Evolutionary conservation across 768 basidiomycete species (phyloP).

Genomic region (Lenzites betulinus): DNA sequence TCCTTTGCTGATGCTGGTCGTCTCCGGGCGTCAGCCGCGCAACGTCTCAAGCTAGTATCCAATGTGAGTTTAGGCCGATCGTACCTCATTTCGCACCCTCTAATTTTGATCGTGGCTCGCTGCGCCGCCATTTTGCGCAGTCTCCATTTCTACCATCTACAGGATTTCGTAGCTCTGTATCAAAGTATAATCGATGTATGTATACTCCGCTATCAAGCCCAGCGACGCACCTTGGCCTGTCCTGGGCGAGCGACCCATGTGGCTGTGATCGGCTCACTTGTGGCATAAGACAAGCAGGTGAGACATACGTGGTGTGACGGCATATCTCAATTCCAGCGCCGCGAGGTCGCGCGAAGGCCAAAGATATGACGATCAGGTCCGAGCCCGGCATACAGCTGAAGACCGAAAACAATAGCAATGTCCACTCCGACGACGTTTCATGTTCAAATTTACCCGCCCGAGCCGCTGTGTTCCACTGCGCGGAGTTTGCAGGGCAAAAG

Average conservation of each 20-base stretch:
- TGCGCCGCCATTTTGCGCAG: not conserved
- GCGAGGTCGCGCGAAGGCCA: not conserved
- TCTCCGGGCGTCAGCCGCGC: not conserved
- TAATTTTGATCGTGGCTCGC: constrained; percentile 4
- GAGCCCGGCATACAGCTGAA: not conserved
- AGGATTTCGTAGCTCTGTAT: constrained; percentile 9
- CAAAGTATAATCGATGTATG: constrained; percentile 14
- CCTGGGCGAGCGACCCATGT: not conserved
- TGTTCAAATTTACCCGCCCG: not conserved
- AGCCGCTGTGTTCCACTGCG: not conserved
- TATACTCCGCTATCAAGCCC: constrained; percentile 7
- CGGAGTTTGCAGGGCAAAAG: not conserved
- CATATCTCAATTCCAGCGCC: not conserved
- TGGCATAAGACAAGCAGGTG: not conserved
- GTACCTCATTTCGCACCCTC: not conserved
- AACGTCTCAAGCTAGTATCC: not conserved
- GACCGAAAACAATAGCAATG: not conserved
- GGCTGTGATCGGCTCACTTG: not conserved
- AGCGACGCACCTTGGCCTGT: no score
- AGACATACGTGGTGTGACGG: not conserved
- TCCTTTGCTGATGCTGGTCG: not conserved
- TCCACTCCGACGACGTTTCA: not conserved
- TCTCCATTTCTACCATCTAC: not conserved
- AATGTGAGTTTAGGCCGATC: constrained; percentile 6
- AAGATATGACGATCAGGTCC: not conserved